These are phyloP conservation scores for Neoboletus subvelutipes DNA, from an alignment of 768 basidiomycete genomes.

Conservation along the genomic window DNA sequence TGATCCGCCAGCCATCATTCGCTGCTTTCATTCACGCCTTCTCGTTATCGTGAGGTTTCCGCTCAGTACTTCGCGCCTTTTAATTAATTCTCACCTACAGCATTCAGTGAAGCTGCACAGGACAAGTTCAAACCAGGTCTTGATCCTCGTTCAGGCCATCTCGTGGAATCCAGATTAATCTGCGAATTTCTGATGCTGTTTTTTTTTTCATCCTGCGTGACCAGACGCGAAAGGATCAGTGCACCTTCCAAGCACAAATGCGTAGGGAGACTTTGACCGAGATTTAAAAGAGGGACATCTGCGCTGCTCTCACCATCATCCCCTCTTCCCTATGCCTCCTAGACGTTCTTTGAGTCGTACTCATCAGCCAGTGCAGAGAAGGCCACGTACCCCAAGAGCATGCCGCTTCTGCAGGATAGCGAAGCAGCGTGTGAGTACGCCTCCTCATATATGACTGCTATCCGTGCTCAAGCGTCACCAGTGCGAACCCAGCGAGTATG, in stretches of 20 bases:
- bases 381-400: slow-evolving; percentile 16
- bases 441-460: not conserved
- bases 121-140: slow-evolving; percentile 7
- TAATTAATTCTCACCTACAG: slow-evolving; percentile 27
- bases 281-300: slow-evolving; percentile 19
- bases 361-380: slow-evolving; percentile 12
- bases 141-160: slow-evolving; percentile 16
- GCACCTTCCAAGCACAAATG: slow-evolving; percentile 11
- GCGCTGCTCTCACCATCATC: slow-evolving; percentile 6
- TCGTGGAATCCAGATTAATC: slow-evolving; percentile 17
- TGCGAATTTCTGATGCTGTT: slow-evolving; percentile 14
- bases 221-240: slow-evolving; percentile 5
- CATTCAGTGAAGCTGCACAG: slow-evolving; percentile 16
- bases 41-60: slow-evolving; percentile 33
- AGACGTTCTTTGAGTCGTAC: slow-evolving; percentile 4
- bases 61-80: slow-evolving; percentile 20
- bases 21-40: slow-evolving; percentile 30
- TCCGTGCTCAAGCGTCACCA: slow-evolving; percentile 8
- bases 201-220: slow-evolving; percentile 11
- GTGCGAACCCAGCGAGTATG: slow-evolving; percentile 22
- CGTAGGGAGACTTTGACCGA: slow-evolving; percentile 7
- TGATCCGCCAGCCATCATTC: slow-evolving; percentile 29
- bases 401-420: slow-evolving; percentile 21
- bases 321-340: slow-evolving; percentile 17
- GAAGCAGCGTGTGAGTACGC: slow-evolving; percentile 19